A percentile compares a stretch with the other conserved stretches of the same genome.
phyloP scores from a whole-genome alignment of 352 stramenopile species.

The Globisporangium lucens region DNA sequence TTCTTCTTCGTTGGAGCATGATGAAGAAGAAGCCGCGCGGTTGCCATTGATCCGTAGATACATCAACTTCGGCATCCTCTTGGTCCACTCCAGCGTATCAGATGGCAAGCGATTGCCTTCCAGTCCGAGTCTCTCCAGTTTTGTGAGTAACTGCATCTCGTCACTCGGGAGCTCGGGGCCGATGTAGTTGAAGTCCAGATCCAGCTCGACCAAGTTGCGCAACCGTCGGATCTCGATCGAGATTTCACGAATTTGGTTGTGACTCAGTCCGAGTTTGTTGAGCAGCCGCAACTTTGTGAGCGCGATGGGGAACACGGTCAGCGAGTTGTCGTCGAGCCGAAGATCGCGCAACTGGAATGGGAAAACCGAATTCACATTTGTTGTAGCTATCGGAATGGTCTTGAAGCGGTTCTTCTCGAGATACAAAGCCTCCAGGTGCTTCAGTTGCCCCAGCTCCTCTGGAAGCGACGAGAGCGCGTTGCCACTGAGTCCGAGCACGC shows the following conservation, averaged over 20 bases:
- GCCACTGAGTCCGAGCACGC: conserved; percentile 52
- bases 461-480: conserved; percentile 54
- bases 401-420: conserved; percentile 62
- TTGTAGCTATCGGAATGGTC: conserved; percentile 26
- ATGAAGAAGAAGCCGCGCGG: neutral
- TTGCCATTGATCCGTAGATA: conserved; percentile 60
- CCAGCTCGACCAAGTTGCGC: conserved; percentile 54
- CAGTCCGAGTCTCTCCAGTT: conserved; percentile 58
- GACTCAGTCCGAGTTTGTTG: conserved; percentile 52
- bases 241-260: conserved; percentile 45
- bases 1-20: neutral
- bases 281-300: conserved; percentile 55
- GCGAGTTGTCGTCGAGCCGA: conserved; percentile 49
- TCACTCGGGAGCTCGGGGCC: conserved; percentile 28
- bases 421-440: conserved; percentile 49
- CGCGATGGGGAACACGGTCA: conserved; percentile 41
- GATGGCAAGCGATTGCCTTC: conserved; percentile 46
- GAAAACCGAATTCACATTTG: conserved; percentile 17
- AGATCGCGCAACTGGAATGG: conserved; percentile 42
- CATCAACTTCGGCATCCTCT: conserved; percentile 28
- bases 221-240: conserved; percentile 50
- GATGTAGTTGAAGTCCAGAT: conserved; percentile 65
- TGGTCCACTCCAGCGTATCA: conserved; percentile 22
- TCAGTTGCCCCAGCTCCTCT: conserved; percentile 30
- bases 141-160: conserved; percentile 35